These are phyloP conservation scores for Rhizodiscina lignyota DNA, from an alignment of 495 filamentous ascomycete genomes.

Conservation along the genomic window DNA sequence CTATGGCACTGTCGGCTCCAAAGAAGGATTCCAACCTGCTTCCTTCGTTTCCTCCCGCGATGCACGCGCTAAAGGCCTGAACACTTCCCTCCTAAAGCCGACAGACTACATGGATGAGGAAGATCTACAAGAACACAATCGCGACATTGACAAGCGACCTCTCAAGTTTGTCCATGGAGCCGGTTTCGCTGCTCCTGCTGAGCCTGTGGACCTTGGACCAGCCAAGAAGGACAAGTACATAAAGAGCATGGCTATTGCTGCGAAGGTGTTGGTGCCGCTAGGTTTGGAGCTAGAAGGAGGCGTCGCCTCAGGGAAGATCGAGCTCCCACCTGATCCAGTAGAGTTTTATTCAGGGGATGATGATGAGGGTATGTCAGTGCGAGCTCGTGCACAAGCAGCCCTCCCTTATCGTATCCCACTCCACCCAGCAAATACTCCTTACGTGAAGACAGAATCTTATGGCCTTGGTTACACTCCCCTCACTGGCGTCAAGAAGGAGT, in stretches of 20 bases:
- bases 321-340: no score
- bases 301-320: conserved; percentile 78
- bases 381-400: no score
- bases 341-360: no score
- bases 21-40: conserved; percentile 91
- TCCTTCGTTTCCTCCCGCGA: conserved; percentile 82
- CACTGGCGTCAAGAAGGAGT: no score
- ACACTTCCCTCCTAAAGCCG: conserved; percentile 40
- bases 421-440: no score
- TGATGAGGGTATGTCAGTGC: no score
- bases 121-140: conserved; percentile 77
- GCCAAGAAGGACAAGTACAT: conserved; percentile 60
- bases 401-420: no score
- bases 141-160: no score
- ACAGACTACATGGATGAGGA: conserved; percentile 99
- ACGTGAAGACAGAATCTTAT: no score
- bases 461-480: no score
- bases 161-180: no score
- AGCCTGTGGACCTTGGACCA: conserved; percentile 56
- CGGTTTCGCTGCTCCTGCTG: no score
- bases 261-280: conserved; percentile 80
- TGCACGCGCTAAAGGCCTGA: conserved; percentile 54
- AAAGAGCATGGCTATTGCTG: conserved; percentile 66
- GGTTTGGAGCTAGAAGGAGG: conserved; percentile 93
- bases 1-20: conserved; percentile 94